A percentile compares a stretch with the other conserved stretches of the same genome.
Conservation (phyloP, 1,284 basidiomycete species). For the Cutaneotrichosporon spelunceum region DNA sequence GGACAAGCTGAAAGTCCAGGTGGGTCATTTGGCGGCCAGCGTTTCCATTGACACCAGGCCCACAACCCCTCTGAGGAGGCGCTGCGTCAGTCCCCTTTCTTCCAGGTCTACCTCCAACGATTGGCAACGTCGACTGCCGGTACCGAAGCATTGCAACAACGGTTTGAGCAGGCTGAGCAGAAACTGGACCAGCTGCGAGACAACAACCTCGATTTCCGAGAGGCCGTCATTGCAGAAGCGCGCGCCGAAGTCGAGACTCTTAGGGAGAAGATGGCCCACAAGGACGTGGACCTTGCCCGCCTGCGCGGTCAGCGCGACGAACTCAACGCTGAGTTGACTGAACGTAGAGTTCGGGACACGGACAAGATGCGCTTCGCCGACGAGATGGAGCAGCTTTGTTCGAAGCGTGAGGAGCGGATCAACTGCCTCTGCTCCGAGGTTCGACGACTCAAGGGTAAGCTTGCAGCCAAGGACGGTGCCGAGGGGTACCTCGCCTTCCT, state of each 20-base stretch:
- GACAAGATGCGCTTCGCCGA: constrained; percentile 63
- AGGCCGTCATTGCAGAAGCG: constrained; percentile 38
- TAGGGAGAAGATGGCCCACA: constrained; percentile 53
- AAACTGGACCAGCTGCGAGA: constrained; percentile 40
- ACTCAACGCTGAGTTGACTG: constrained; percentile 64
- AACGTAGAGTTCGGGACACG: constrained; percentile 66
- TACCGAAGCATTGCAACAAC: constrained; percentile 35
- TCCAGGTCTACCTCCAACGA: constrained; percentile 46
- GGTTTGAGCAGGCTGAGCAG: constrained; percentile 34
- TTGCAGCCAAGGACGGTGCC: constrained; percentile 71
- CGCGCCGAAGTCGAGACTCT: constrained; percentile 40
- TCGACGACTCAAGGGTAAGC: constrained; percentile 66
- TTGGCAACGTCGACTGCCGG: constrained; percentile 33
- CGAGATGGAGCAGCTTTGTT: constrained; percentile 68
- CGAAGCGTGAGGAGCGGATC: constrained; percentile 75
- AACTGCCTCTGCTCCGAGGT: constrained; percentile 70
- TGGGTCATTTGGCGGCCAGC: constrained; percentile 16
- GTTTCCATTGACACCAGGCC: constrained; percentile 24
- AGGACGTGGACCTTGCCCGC: constrained; percentile 70
- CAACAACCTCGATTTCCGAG: constrained; percentile 42
- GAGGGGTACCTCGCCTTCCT: constrained; percentile 71
- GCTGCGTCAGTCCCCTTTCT: constrained; percentile 43
- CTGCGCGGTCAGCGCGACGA: constrained; percentile 80
- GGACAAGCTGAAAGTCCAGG: constrained; percentile 36
- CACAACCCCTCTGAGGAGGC: constrained; percentile 38